Evolutionary conservation across 805 yeast genomes (phyloP).

Genomic region (Millerago galiae): DNA sequence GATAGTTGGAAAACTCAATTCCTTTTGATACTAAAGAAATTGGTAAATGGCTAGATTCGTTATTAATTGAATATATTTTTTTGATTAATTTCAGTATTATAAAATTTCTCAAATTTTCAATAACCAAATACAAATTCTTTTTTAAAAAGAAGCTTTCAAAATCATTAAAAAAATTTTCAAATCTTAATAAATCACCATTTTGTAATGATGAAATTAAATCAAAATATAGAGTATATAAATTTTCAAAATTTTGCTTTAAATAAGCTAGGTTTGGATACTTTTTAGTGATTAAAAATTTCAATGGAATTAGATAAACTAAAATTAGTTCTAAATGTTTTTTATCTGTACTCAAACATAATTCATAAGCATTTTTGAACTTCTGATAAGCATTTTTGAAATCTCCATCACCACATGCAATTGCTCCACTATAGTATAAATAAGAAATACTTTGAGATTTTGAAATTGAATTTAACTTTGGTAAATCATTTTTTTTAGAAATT

Average conservation of each 20-base stretch:
- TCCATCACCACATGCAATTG: slow-evolving; percentile 58
- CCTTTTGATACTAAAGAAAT: slow-evolving; percentile 39
- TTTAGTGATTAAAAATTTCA: slow-evolving; percentile 44
- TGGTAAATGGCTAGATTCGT: slow-evolving; percentile 25
- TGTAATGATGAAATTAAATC: slow-evolving; percentile 24
- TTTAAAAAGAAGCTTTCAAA: slow-evolving; percentile 47
- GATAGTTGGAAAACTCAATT: slow-evolving; percentile 28
- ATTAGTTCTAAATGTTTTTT: slow-evolving; percentile 31
- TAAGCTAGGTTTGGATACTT: slow-evolving; percentile 38
- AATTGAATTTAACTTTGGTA: slow-evolving; percentile 42
- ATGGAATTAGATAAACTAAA: slow-evolving; percentile 56
- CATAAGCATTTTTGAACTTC: slow-evolving; percentile 44
- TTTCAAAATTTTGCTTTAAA: slow-evolving; percentile 35
- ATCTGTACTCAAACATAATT: slow-evolving; percentile 11
- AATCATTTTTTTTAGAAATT: slow-evolving; percentile 41
- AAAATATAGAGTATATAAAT: slow-evolving; percentile 37
- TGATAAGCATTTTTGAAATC: slow-evolving; percentile 46
- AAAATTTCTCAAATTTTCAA: slow-evolving; percentile 44
- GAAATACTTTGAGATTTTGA: slow-evolving; percentile 51
- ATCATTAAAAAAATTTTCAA: slow-evolving; percentile 37
- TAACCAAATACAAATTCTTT: slow-evolving; percentile 53
- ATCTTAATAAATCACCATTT: slow-evolving; percentile 50
- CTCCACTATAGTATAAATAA: slow-evolving; percentile 64
- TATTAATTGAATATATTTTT: slow-evolving; percentile 23
- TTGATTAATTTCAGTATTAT: slow-evolving; percentile 48